Evolutionary conservation across 2,329 filamentous ascomycete genomes (phyloP).

Genomic region (Rosellinia necatrix): DNA sequence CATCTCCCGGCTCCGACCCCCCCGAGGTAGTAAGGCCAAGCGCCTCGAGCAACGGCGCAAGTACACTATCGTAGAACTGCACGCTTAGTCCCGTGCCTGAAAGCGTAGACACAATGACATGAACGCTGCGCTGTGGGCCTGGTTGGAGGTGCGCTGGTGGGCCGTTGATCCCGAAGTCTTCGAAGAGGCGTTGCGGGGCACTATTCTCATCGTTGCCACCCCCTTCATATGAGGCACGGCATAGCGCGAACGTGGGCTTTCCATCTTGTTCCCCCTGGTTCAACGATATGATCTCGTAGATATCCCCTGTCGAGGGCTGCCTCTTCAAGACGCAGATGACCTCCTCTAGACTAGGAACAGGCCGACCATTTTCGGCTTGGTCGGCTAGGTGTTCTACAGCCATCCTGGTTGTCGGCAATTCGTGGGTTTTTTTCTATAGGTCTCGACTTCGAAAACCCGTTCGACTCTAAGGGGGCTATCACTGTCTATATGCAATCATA

Average conservation of each 20-base stretch:
- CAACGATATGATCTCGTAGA: conserved; percentile 47
- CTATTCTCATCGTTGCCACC: conserved; percentile 33
- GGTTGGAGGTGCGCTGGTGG: conserved; percentile 46
- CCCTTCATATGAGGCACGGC: conserved; percentile 34
- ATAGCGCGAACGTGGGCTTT: conserved; percentile 28
- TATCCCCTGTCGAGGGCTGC: conserved; percentile 3
- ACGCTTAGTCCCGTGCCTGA: conserved; percentile 66
- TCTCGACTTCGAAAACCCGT: neutral
- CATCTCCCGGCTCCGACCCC: conserved; percentile 11
- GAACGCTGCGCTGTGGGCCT: conserved; percentile 44
- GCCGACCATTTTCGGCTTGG: neutral
- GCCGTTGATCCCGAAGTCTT: conserved; percentile 43
- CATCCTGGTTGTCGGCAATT: conserved; percentile 1
- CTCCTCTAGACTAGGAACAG: conserved; percentile 35
- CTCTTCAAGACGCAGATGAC: conserved; percentile 38
- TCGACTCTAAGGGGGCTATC: neutral
- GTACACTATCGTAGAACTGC: conserved; percentile 57
- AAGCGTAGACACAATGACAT: conserved; percentile 69
- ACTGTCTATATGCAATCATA: neutral
- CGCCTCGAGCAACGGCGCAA: conserved; percentile 59
- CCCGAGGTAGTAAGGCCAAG: conserved; percentile 45
- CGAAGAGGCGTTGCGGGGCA: conserved; percentile 45
- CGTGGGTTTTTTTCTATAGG: neutral
- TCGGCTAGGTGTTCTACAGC: neutral
- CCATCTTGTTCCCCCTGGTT: conserved; percentile 34